Evolutionary conservation across 371 early-diverging fungal species (phyloP).

Genomic region (Rozella allomycis): DNA sequence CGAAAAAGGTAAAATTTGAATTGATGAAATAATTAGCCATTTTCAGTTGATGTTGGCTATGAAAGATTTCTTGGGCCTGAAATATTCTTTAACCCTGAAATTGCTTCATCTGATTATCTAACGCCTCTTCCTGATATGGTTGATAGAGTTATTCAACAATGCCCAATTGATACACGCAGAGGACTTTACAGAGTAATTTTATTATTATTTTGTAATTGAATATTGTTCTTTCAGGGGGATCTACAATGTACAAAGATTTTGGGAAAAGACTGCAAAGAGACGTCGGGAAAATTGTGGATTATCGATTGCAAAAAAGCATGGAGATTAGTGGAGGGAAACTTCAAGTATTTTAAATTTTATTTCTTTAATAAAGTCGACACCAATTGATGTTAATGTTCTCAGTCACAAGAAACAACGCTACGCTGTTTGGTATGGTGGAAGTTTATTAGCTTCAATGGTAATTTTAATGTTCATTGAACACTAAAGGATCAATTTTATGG

Average conservation of each 20-base stretch:
- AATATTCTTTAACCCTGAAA: constrained; percentile 94
- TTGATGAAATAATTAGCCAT: constrained; percentile 24
- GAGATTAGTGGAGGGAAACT: constrained; percentile 40
- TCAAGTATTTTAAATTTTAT: constrained; percentile 15
- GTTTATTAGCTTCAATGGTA: constrained; percentile 74
- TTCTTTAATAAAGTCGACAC: constrained; percentile 30
- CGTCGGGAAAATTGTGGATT: constrained; percentile 66
- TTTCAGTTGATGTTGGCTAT: constrained; percentile 82
- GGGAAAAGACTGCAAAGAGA: constrained; percentile 81
- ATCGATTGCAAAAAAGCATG: constrained; percentile 49
- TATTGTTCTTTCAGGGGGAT: constrained; percentile 91
- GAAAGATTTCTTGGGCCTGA: constrained; percentile 95
- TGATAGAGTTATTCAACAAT: constrained; percentile 80
- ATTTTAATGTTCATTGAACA: constrained; percentile 3
- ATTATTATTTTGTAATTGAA: constrained; percentile 38
- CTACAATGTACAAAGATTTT: constrained; percentile 94
- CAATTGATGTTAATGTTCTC: constrained; percentile 86
- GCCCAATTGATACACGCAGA: constrained; percentile 87
- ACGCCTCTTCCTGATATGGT: constrained; percentile 87
- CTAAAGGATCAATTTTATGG: constrained; percentile 59
- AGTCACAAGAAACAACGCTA: constrained; percentile 93
- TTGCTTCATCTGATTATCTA: constrained; percentile 81
- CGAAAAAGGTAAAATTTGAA: constrained; percentile 39
- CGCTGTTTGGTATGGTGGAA: constrained; percentile 95
- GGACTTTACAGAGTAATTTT: constrained; percentile 69